Evolutionary conservation across 345 rosid genomes (phyloP), one percentile per base, ranked within the genome.

Genomic region (Trapa bicornis): DNA sequence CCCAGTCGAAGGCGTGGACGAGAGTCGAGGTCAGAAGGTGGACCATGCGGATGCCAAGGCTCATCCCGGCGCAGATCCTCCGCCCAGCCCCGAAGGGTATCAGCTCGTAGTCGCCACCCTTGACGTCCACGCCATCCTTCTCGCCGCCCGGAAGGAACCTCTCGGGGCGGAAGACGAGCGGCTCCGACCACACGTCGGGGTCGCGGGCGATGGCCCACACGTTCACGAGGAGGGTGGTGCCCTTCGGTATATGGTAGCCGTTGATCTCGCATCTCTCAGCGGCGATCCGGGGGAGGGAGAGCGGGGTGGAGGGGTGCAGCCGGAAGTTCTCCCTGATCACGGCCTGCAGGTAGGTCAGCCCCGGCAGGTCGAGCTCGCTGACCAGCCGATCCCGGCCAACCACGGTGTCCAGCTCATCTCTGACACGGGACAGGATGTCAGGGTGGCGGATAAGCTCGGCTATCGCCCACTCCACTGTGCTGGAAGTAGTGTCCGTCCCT

Each of bases 181-280:
- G 92, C 35, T 86, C 81, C 36, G 80, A 17, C 97, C 97, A 90
- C 47, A 65, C 75, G 0, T 85, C 73, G 0, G 97, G 97, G 76
- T 90, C 95, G 11, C 89, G 92, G 4, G 92, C 84, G 72, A 90
- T 90, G 72, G 97, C 97, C 97, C 95, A 90, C 10, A 88, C 86
- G 60, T 90, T 85, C 12, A 84, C 83, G 6, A 90, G 67, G 0
- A 90, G 77, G 0, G 92, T 90, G 1, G 90, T 45, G 1, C 90
- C 90, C 69, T 86, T 86, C 0, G 95, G 97, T 48, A 90, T 83
- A 64, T 80, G 79, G 69, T 82, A 88, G 63, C 92, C 90, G 69
- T 86, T 80, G 89, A 90, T 88, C 79, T 86, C 82, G 52, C 92
- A 86, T 72, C 78, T 74, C 72, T 90, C 87, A 8, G 84, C 67